Conservation (phyloP, 768 basidiomycete genomes). For the Trametes maxima region DNA sequence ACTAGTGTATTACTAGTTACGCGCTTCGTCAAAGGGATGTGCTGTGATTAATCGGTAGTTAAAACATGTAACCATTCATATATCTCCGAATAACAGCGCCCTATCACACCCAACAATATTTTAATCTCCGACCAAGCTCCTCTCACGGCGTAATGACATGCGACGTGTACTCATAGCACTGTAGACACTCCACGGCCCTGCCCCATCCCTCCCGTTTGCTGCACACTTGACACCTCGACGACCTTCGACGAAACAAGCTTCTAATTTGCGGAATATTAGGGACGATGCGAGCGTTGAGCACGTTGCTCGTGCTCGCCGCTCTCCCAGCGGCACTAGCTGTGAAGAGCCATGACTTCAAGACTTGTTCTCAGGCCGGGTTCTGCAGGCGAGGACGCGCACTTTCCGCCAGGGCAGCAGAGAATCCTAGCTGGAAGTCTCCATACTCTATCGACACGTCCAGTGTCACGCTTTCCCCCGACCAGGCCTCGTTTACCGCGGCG, state of each 20-base stretch:
- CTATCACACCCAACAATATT: too few relatives aligned
- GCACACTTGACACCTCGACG: not conserved
- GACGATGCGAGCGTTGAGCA: constrained; percentile 20
- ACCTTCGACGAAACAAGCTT: not conserved
- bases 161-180: too few relatives aligned
- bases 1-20: too few relatives aligned
- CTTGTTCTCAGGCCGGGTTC: constrained; percentile 92
- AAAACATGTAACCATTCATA: too few relatives aligned
- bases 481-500: constrained; percentile 70
- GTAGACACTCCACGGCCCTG: too few relatives aligned
- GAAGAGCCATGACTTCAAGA: constrained; percentile 90
- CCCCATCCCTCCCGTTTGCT: not conserved
- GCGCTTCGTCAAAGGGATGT: too few relatives aligned
- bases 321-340: constrained; percentile 51
- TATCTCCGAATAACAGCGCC: too few relatives aligned
- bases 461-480: constrained; percentile 51
- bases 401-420: constrained; percentile 66
- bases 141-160: too few relatives aligned
- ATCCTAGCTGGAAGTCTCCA: constrained; percentile 77
- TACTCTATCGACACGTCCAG: constrained; percentile 72
- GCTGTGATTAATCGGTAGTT: too few relatives aligned
- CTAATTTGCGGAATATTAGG: not conserved
- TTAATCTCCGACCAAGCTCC: too few relatives aligned
- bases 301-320: constrained; percentile 36
- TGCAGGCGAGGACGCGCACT: constrained; percentile 91